Evolutionary conservation across 106 monocot genomes (phyloP), one percentile per base, ranked within the genome.

Genomic region (Hemerocallis citrina): DNA sequence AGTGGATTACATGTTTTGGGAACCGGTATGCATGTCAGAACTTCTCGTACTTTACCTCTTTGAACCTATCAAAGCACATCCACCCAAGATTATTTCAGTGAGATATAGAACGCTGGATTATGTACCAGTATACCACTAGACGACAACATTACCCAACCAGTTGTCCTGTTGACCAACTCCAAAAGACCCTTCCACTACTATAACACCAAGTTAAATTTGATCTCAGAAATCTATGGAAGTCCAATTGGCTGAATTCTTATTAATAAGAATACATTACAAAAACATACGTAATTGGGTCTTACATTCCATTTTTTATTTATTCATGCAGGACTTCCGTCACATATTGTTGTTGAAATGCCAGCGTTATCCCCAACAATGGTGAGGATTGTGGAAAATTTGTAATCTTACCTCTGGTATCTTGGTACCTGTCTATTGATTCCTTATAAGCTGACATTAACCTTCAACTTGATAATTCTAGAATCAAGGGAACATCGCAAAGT

Each of bases 341-440:
- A 91, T 70, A 59, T 84, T 37, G 72, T 96, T 48, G 59, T 96
- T 37, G 80, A 63, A 62, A 96, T 96, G 96, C 96, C 96, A 47
- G 96, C 96, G 57, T 69, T 96, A 5, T 96, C 96, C 27, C 96
- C 96, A 20, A 96, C 96, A 42, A 96, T 96, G 96, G 96, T 96
- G 69, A 49, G 73, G 45, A 39, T 34, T 36, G 25, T 54, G 38
- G 10, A 1, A 65, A 32, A 4, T 42, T n/a, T 62, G 37, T 55
- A 13, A 11, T 29, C 39, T 0, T 15, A 4, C 15, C 10, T 34
- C 15, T 34, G 35, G 42, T 3, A 16, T 4, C 9, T 54, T 16
- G 29, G 46, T 9, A 57, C 25, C 5, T 59, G 9, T 31, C 52
- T 52, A 11, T 58, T 58, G 23, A 16, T 63, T 66, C 36, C 27